Base-by-base conservation (phyloP, 202 grass and related monocot genomes). In the Alloteropsis angusta region DNA sequence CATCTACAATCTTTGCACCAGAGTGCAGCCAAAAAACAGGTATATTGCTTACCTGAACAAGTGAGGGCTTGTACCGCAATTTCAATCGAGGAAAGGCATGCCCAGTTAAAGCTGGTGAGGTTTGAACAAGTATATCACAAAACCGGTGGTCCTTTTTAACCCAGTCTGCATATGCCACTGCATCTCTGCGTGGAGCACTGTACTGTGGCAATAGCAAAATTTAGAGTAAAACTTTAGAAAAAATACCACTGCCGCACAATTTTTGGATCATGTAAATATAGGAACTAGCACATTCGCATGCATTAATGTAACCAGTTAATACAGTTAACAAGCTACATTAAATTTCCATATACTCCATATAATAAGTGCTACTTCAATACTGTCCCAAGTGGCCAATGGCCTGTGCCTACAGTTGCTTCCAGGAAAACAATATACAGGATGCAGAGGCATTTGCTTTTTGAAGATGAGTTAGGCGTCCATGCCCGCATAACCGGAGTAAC, bases 41-140 rank as follows among this genome's bases (percentile, higher is more conserved):
- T 19, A 74, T 83, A 74, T 83, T 41, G 37, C 53, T 85, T 84
- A 87, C 95, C 89, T 97, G 95, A 56, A 97, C 87, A 92, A 97
- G 89, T 32, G 95, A 94, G 75, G 87, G 89, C 80, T 88, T 94
- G 76, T 94, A 94, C 41, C 89, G 87, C 75, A 97, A 80, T 78
- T 88, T 97, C 71, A 97, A 47, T 5, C 89, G 87, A 82, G 95
- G 95, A 46, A 97, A 97, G 74, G 91, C 91, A 88, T 97, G 95
- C 10, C 83, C 87, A 39, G 22, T 60, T 81, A 72, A 39, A 23
- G 91, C 65, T 35, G 89, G 87, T 16, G 91, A 94, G 50, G 57
- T 59, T 18, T 94, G 95, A 81, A 94, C 80, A 74, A 97, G 71
- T 65, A 88, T 86, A 90, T 94, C 89, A 79, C 48, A 75, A 88